phyloP scores from a whole-genome alignment of 306 rosid genomes.

The Arachis stenosperma region DNA sequence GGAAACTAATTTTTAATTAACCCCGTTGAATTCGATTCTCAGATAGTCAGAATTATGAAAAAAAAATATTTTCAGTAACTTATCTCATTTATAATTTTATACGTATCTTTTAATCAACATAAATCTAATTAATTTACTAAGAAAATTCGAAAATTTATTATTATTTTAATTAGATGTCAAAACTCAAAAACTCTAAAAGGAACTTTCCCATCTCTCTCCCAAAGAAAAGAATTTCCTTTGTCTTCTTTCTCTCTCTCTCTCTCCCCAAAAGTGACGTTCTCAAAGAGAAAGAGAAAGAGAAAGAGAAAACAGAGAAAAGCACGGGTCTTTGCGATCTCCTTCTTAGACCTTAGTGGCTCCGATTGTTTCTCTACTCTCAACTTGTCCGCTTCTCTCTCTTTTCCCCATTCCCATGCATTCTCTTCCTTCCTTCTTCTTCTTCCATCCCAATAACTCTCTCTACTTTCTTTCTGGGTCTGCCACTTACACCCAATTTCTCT shows the following conservation, averaged over 20 bases:
- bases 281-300: conserved; percentile 1
- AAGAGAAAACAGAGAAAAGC: background rate
- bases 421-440: background rate
- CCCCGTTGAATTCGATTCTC: no score
- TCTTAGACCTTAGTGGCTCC: conserved; percentile 21
- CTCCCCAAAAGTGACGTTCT: conserved; percentile 4
- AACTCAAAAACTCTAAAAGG: no score
- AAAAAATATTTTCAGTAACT: no score
- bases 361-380: conserved; percentile 36
- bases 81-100: no score
- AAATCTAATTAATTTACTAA: no score
- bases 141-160: no score
- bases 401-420: background rate
- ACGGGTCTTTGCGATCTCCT: conserved; percentile 31
- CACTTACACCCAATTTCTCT: background rate
- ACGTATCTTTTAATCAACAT: no score
- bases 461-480: conserved; percentile 33
- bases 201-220: background rate
- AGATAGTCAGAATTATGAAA: no score
- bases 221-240: conserved; percentile 3
- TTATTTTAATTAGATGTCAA: no score
- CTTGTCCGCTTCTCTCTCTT: conserved; percentile 37
- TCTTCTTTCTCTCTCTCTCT: background rate
- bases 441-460: background rate
- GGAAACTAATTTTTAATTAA: no score